phyloP scores from a whole-genome alignment of 192 early-diverging fungal genomes.

The Umbelopsis sp. region DNA sequence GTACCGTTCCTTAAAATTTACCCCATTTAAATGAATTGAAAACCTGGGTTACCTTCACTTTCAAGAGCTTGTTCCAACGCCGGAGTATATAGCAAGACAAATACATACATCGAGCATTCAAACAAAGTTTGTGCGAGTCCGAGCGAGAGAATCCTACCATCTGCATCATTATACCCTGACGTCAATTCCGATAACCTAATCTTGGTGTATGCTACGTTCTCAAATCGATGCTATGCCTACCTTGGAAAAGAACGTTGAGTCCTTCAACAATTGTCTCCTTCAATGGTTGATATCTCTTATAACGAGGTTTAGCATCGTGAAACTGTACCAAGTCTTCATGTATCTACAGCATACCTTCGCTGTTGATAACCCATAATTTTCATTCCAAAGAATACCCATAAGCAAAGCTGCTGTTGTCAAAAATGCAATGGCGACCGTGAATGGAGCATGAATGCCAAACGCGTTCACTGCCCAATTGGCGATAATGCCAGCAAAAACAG shows the following conservation, averaged over 20 bases:
- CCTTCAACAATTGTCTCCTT: constrained; percentile 19
- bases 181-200: background rate
- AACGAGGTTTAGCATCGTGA: background rate
- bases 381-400: constrained; percentile 62
- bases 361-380: constrained; percentile 67
- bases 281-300: constrained; percentile 17
- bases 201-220: no score
- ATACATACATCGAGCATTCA: constrained; percentile 67
- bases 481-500: constrained; percentile 65
- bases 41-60: constrained; percentile 6
- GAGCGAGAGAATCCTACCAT: constrained; percentile 49
- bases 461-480: constrained; percentile 60
- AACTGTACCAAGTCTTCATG: background rate
- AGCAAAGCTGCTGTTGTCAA: constrained; percentile 49
- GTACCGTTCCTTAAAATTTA: no score
- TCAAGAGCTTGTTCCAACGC: constrained; percentile 43
- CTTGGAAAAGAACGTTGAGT: constrained; percentile 2
- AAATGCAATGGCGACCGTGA: constrained; percentile 55
- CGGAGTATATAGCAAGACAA: constrained; percentile 62
- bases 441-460: constrained; percentile 63
- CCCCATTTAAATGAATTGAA: background rate
- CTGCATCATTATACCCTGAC: constrained; percentile 20
- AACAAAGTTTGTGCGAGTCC: constrained; percentile 64
- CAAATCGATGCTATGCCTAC: background rate
- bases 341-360: constrained; percentile 15